These are phyloP conservation scores for Dothidotthia symphoricarpi DNA, from an alignment of 2,329 filamentous ascomycete genomes.

Conservation along the genomic window DNA sequence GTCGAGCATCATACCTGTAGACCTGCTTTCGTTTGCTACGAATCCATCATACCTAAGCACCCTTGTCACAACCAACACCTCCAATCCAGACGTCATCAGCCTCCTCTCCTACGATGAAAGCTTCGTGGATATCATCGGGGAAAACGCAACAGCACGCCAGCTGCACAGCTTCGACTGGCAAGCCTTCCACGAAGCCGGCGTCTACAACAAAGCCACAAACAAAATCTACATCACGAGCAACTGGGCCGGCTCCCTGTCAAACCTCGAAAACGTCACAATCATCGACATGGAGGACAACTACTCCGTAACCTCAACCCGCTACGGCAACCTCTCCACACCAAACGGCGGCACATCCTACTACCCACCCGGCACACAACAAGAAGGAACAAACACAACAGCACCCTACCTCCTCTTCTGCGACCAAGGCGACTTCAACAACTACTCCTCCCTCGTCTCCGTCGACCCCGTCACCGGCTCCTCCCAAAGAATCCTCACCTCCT, in stretches of 20 bases:
- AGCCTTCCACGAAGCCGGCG: constrained; percentile 44
- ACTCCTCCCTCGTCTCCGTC: constrained; percentile 45
- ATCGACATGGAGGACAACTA: constrained; percentile 44
- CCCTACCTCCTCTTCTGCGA: constrained; percentile 36
- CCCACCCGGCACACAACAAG: constrained; percentile 24
- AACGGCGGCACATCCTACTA: constrained; percentile 40
- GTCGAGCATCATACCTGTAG: constrained; percentile 32
- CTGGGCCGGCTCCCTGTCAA: constrained; percentile 25
- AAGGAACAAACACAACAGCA: constrained; percentile 22
- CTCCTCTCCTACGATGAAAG: constrained; percentile 40
- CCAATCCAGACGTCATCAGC: constrained; percentile 35
- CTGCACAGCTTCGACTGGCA: constrained; percentile 31
- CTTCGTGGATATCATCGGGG: constrained; percentile 37
- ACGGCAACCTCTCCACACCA: constrained; percentile 41
- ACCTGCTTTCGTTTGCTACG: constrained; percentile 34
- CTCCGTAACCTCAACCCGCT: constrained; percentile 38
- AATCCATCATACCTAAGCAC: constrained; percentile 32
- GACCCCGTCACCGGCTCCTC: constrained; percentile 47
- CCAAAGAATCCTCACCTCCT: constrained; percentile 47
- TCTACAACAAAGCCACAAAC: constrained; percentile 37
- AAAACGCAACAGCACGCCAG: constrained; percentile 32
- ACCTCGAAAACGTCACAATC: constrained; percentile 39
- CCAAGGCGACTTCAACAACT: constrained; percentile 42
- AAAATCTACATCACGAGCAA: constrained; percentile 47
- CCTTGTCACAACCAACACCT: constrained; percentile 29